Percentiles rank a stretch among this genome's conserved stretches.
phyloP scores from a whole-genome alignment of 495 filamentous ascomycete genomes.

The Hypoxylon cercidicola region DNA sequence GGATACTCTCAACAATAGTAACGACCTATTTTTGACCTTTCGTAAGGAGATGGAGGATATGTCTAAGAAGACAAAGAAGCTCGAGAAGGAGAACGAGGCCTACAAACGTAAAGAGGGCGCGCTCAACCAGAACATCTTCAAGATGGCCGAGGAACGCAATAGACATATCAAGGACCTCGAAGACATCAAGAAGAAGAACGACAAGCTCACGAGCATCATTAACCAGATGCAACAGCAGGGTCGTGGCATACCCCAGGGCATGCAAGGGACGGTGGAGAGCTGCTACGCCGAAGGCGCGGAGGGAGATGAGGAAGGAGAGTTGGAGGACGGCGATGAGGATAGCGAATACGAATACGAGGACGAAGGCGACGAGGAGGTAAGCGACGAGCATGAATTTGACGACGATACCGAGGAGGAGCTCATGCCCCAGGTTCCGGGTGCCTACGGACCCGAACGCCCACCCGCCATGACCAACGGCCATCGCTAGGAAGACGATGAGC shows the following conservation, averaged over 20 bases:
- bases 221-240: conserved; percentile 94
- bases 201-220: conserved; percentile 91
- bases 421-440: conserved; percentile 43
- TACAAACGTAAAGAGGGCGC: conserved; percentile 92
- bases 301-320: conserved; percentile 72
- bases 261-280: conserved; percentile 66
- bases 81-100: conserved; percentile 95
- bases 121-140: conserved; percentile 92
- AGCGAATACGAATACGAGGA: conserved; percentile 65
- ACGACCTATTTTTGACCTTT: conserved; percentile 97
- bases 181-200: conserved; percentile 84
- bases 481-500: conserved; percentile 44
- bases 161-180: conserved; percentile 83
- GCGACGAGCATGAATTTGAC: conserved; percentile 54
- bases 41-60: conserved; percentile 99
- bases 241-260: conserved; percentile 69
- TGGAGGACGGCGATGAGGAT: conserved; percentile 80
- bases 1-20: conserved; percentile 98
- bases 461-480: conserved; percentile 49
- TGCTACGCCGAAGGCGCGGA: conserved; percentile 57
- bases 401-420: conserved; percentile 52
- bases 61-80: conserved; percentile 98
- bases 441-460: conserved; percentile 49
- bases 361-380: conserved; percentile 62
- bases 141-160: conserved; percentile 97